Evolutionary conservation across 2,329 filamentous ascomycete species (phyloP), one percentile per base, ranked within the genome.

Genomic region (Alternaria panax): DNA sequence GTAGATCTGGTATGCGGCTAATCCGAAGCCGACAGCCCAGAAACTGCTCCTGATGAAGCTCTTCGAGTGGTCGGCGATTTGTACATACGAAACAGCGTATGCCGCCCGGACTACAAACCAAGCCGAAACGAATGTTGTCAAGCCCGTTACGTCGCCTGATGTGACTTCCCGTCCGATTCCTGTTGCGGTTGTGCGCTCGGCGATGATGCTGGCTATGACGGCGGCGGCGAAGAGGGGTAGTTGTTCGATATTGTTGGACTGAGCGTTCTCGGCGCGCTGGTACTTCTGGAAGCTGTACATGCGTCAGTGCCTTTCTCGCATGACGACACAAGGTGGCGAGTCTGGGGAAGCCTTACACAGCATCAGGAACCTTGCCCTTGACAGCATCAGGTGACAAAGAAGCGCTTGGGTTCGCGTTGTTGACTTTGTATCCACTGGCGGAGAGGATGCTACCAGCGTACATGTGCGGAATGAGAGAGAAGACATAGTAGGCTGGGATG

Each of bases 401-500:
- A 16, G 70, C 66, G 38, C 65, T 71, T 22, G 70, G 69, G 32
- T 71, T 72, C 16, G 70, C 62, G 40, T 71, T 72, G 64, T 72
- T 69, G 40, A 65, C 16, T 28, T 69, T 62, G 63, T 70, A 71
- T 22, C 70, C 70, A 8, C 51, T 32, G 1, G 60, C 42, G 3
- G 45, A 16, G 25, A 72, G 69, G 11, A 70, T 41, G 24, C 20
- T 42, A 25, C 45, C 28, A 2, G 70, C 64, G 36, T 72, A 72
- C 11, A 59, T 40, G 51, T 72, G 70, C 2, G 70, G 70, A 2
- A 63, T 8, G 20, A 69, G 28, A 24, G 64, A 67, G 59, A 72
- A 71, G 58, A 68, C 22, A 14, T 72, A 71, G 66, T 70, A 72
- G 20, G 67, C 68, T 14, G 70, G 70, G 38, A 72, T 72, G 30